These are phyloP conservation scores for Protoeuglena noctilucae DNA, from an alignment of 139 green algal genomes.

Conservation along the genomic window DNA sequence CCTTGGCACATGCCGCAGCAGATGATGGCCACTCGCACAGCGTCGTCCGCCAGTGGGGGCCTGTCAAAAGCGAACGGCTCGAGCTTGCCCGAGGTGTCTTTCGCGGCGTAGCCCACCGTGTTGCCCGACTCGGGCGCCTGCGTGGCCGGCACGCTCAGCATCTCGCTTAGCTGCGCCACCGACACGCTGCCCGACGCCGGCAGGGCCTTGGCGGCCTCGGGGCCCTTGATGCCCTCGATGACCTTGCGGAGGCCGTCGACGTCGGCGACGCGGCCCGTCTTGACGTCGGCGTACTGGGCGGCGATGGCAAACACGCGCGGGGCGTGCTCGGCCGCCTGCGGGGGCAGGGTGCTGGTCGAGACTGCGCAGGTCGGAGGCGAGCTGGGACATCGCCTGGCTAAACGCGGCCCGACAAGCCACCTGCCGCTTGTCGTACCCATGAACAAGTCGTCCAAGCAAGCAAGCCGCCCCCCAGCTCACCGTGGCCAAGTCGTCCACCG, in stretches of 20 bases:
- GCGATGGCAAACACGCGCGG: not conserved
- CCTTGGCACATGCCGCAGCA: constrained; percentile 11
- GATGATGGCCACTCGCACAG: constrained; percentile 9
- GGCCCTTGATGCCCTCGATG: not conserved
- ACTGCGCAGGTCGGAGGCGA: too few relatives aligned
- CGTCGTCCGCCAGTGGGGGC: not conserved
- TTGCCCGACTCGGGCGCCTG: not conserved
- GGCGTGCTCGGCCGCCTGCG: not conserved
- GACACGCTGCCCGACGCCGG: not conserved
- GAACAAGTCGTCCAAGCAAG: too few relatives aligned
- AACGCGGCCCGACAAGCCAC: too few relatives aligned
- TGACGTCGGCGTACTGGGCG: not conserved
- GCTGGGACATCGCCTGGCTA: too few relatives aligned
- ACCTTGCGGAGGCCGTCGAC: not conserved
- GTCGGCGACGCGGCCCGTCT: not conserved
- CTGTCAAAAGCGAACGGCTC: constrained; percentile 1
- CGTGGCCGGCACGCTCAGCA: not conserved
- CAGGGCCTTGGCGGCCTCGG: not conserved
- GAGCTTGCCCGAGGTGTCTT: not conserved
- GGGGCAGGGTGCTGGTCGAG: too few relatives aligned
- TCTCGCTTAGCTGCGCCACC: not conserved
- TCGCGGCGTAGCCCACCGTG: not conserved
- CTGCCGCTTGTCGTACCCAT: too few relatives aligned
- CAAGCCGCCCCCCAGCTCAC: too few relatives aligned
- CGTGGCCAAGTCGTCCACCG: too few relatives aligned